Conservation (phyloP, 2,329 filamentous ascomycete genomes). For the Botrytis tulipae region DNA sequence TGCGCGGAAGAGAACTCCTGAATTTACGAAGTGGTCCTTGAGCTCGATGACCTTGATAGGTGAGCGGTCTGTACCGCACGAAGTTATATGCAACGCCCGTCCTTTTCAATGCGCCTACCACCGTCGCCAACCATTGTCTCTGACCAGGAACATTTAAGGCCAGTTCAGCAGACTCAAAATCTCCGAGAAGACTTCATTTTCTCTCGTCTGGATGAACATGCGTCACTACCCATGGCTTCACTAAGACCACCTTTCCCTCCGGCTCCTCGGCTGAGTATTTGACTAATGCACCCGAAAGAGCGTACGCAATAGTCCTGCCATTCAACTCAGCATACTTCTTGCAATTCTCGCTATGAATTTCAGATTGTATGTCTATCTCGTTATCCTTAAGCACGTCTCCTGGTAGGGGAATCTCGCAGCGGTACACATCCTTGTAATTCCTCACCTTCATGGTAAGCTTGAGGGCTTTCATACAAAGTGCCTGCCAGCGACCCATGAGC, state of each 20-base stretch:
- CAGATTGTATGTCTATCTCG: neutral
- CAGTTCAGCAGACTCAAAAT: neutral
- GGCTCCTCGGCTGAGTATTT: neutral
- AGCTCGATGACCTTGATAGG: no score
- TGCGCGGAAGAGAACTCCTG: no score
- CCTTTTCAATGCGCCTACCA: no score
- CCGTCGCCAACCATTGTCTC: neutral
- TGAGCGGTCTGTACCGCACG: no score
- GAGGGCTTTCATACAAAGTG: neutral
- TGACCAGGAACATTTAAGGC: neutral
- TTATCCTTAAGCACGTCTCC: neutral
- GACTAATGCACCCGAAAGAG: neutral
- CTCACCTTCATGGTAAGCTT: neutral
- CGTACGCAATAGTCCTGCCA: neutral
- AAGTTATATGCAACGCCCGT: no score
- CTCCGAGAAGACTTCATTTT: neutral
- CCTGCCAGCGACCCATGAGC: neutral
- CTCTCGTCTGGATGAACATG: neutral
- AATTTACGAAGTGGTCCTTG: no score
- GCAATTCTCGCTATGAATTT: neutral
- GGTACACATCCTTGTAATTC: neutral
- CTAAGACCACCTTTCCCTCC: neutral
- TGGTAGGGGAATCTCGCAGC: neutral
- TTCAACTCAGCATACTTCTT: neutral
- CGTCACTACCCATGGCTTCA: neutral